Percentiles rank a stretch among this genome's conserved stretches.
Evolutionary conservation across 345 rosid species (phyloP).

Genomic region (Citrus unshiu): DNA sequence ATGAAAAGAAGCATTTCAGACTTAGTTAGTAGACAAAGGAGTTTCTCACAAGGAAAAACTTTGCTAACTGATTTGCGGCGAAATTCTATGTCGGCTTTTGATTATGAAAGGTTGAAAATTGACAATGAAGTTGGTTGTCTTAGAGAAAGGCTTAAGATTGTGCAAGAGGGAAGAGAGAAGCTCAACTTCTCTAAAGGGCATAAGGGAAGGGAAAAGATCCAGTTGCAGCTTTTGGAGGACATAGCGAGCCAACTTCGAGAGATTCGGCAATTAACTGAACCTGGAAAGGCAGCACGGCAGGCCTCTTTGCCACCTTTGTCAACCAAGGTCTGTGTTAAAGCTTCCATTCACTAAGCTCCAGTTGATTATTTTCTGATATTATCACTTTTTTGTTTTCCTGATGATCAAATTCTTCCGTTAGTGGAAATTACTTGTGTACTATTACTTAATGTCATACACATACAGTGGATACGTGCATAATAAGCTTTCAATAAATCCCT

Average conservation of each 20-base stretch:
- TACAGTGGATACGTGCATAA: background rate
- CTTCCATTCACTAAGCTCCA: background rate
- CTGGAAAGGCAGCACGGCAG: slow-evolving; percentile 35
- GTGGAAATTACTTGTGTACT: background rate
- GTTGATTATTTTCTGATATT: background rate
- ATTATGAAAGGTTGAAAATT: slow-evolving; percentile 58
- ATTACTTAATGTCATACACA: background rate
- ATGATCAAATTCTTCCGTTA: background rate
- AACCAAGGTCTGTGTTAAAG: slow-evolving; percentile 42
- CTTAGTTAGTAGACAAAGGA: slow-evolving; percentile 21
- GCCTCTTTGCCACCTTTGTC: slow-evolving; percentile 52
- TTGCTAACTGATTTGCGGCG: slow-evolving; percentile 41
- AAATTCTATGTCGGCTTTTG: slow-evolving; percentile 74
- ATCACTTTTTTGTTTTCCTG: background rate
- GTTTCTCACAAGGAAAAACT: slow-evolving; percentile 24
- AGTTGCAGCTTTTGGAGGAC: slow-evolving; percentile 38
- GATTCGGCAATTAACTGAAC: slow-evolving; percentile 33
- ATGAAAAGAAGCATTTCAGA: slow-evolving; percentile 45
- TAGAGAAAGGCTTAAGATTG: slow-evolving; percentile 54
- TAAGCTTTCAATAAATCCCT: background rate
- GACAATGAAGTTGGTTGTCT: slow-evolving; percentile 67
- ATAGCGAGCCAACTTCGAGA: slow-evolving; percentile 42
- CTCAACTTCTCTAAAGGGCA: slow-evolving; percentile 34
- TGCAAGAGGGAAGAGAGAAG: slow-evolving; percentile 61
- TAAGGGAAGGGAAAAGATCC: slow-evolving; percentile 34